A percentile compares a stretch with the other conserved stretches of the same genome.
These are phyloP conservation scores for Blastobotrys attinorum DNA, from an alignment of 805 yeast species.

Conservation along the genomic window DNA sequence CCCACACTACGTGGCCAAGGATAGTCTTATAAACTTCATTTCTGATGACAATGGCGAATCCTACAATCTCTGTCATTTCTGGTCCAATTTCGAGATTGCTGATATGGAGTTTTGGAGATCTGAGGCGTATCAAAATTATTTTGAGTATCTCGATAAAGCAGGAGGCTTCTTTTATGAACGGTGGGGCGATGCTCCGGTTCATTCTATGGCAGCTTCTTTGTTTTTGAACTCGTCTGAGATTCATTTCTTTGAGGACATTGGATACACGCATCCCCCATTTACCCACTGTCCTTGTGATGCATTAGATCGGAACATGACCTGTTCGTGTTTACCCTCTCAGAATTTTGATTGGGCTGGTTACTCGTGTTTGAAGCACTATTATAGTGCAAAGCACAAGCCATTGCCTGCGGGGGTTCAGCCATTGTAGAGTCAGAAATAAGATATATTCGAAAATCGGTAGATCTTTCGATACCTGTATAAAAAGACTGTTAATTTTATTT, in stretches of 20 bases:
- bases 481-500: no score
- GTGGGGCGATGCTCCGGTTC: slow-evolving; percentile 95
- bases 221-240: slow-evolving; percentile 62
- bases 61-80: slow-evolving; percentile 79
- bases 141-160: slow-evolving; percentile 62
- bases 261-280: slow-evolving; percentile 79
- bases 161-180: slow-evolving; percentile 95
- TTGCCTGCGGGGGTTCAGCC: slow-evolving; percentile 10
- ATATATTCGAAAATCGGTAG: no score
- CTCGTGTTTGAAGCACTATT: slow-evolving; percentile 30
- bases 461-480: no score
- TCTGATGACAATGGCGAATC: slow-evolving; percentile 55
- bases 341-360: slow-evolving; percentile 31
- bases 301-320: slow-evolving; percentile 38
- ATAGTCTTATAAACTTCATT: slow-evolving; percentile 63
- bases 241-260: slow-evolving; percentile 79
- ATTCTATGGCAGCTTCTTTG: slow-evolving; percentile 77
- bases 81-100: slow-evolving; percentile 87
- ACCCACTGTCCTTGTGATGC: slow-evolving; percentile 58
- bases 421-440: no score
- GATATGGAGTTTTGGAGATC: slow-evolving; percentile 67
- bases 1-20: slow-evolving; percentile 51
- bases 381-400: slow-evolving; percentile 21
- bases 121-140: slow-evolving; percentile 61
- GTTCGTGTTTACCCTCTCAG: slow-evolving; percentile 42